These are phyloP conservation scores for Stropharia rugosoannulata DNA, from an alignment of 768 basidiomycete genomes.

Conservation along the genomic window DNA sequence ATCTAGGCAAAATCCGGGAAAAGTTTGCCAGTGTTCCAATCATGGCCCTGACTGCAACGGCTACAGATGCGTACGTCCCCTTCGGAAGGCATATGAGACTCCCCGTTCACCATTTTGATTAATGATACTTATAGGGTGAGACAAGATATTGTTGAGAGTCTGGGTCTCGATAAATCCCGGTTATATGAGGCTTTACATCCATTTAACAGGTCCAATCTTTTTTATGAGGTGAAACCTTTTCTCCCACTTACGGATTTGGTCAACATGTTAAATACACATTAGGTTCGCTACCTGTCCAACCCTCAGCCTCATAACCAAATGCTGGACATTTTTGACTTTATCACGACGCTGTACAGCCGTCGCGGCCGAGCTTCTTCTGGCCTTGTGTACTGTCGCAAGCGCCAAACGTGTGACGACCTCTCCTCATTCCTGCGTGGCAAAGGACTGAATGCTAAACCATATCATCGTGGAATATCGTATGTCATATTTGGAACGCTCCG, in stretches of 20 bases:
- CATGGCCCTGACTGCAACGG: slow-evolving; percentile 87
- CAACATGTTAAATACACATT: not conserved
- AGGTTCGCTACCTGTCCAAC: slow-evolving; percentile 67
- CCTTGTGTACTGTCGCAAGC: slow-evolving; percentile 77
- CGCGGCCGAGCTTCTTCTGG: slow-evolving; percentile 64
- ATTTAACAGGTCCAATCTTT: slow-evolving; percentile 79
- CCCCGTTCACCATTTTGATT: not conserved
- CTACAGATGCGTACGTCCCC: slow-evolving; percentile 58
- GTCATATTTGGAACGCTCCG: slow-evolving; percentile 8
- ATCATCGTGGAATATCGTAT: slow-evolving; percentile 71
- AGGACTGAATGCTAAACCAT: slow-evolving; percentile 67
- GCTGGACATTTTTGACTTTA: slow-evolving; percentile 66
- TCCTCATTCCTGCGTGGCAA: slow-evolving; percentile 62
- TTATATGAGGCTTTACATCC: slow-evolving; percentile 71
- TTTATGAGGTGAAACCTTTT: slow-evolving; percentile 60
- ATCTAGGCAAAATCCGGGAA: slow-evolving; percentile 67
- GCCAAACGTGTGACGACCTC: slow-evolving; percentile 65
- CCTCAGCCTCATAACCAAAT: slow-evolving; percentile 53
- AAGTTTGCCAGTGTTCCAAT: slow-evolving; percentile 71
- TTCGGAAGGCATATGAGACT: not conserved
- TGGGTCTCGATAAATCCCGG: slow-evolving; percentile 55
- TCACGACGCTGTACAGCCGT: slow-evolving; percentile 58
- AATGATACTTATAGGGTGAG: slow-evolving; percentile 53
- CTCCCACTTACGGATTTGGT: not conserved
- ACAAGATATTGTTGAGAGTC: slow-evolving; percentile 64